These are phyloP conservation scores for Pythium myriotylum DNA, from an alignment of 352 stramenopile genomes.

Conservation along the genomic window DNA sequence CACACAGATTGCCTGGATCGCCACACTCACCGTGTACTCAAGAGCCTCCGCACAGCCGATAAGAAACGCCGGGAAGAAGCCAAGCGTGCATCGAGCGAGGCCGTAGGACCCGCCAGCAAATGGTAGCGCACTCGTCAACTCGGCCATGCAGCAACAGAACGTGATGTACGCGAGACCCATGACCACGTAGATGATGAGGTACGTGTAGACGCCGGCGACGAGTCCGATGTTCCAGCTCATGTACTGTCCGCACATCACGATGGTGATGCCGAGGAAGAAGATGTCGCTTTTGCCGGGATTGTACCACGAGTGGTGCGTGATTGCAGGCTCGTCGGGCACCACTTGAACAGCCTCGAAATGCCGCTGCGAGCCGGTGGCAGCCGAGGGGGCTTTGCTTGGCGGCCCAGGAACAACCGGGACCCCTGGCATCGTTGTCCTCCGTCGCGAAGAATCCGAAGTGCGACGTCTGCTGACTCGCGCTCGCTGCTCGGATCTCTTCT, in stretches of 20 bases:
- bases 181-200: conserved; percentile 14
- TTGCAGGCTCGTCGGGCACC: too few relatives aligned
- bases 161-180: conserved; percentile 25
- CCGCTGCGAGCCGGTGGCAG: too few relatives aligned
- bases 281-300: conserved; percentile 5
- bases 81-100: conserved; percentile 26
- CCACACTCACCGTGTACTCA: conserved; percentile 19
- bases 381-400: too few relatives aligned
- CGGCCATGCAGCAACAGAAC: conserved; percentile 25
- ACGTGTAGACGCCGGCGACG: conserved; percentile 1
- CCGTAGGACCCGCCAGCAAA: conserved; percentile 34
- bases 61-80: conserved; percentile 29
- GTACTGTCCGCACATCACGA: conserved; percentile 24
- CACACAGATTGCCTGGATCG: conserved; percentile 11
- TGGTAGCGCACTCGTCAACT: conserved; percentile 32
- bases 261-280: conserved; percentile 23
- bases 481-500: too few relatives aligned
- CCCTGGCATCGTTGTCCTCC: too few relatives aligned
- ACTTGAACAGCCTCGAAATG: too few relatives aligned
- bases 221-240: conserved; percentile 30
- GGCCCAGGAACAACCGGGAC: too few relatives aligned
- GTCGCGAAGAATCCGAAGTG: too few relatives aligned
- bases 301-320: too few relatives aligned
- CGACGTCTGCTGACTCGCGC: too few relatives aligned
- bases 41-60: conserved; percentile 19